Base-by-base conservation (phyloP, 2,329 filamentous ascomycete species). In the Trichoderma oligosporum region DNA sequence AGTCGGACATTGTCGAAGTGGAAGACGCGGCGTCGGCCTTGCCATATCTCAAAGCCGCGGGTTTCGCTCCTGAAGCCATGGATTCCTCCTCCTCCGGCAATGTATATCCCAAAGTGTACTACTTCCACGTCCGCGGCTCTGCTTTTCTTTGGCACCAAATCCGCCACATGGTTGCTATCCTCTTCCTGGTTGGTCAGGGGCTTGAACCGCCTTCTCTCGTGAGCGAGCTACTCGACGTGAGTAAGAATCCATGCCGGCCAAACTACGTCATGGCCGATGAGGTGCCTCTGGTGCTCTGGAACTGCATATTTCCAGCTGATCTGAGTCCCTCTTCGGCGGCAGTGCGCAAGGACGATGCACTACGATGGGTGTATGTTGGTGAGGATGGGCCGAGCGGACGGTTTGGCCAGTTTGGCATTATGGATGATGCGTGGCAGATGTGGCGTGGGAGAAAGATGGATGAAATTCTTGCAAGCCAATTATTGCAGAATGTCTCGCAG, bases 81-180 rank as follows among this genome's bases (percentile, higher is more conserved):
- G 35, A 53, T 16, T 59, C 51, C 2, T 57, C 59, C 4, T 60
- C 35, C 6, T 58, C 59, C 4, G 60, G 35, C 7, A 64, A 57
- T 0, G 61, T 59, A 5, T 67, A 72, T 54, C 80, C 85, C 6
- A 89, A 90, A 67, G 82, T 97, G 12, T 97, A 95, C 75, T 86
- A 87, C 61, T 95, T 99, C 72, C 86, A 87, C 58, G 85, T 99
- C 38, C 85, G 92, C 64, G 94, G 94, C 18, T 91, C 88, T 7
- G 94, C 92, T 1, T 99, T 99, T 72, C 76, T 99, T 45, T 99
- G 94, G 94, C 94, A 99, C 74, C 94, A 99, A 75, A 95, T 99
- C 64, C 86, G 94, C 22, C 90, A 93, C 75, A 92, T 99, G 83
- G 86, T 95, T n/a, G 84, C 87, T 14, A 78, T 97, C 6, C 77